A percentile compares a stretch with the other conserved stretches of the same genome.
phyloP scores from a whole-genome alignment of 2,329 filamentous ascomycete genomes.

The Diaporthe sp. region DNA sequence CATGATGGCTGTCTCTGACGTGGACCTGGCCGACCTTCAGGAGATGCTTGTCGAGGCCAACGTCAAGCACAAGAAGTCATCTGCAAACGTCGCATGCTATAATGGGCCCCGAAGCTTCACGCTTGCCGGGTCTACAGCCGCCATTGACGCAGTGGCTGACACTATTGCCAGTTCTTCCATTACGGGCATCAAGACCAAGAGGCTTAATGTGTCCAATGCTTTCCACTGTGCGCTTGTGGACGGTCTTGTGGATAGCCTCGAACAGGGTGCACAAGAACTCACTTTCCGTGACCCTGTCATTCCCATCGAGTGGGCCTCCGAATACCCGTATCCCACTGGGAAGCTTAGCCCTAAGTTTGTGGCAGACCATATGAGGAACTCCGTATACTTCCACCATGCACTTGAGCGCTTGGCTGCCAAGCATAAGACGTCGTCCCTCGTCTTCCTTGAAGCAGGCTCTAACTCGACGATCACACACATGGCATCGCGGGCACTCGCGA shows the following conservation, averaged over 20 bases:
- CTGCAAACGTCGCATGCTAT: constrained; percentile 58
- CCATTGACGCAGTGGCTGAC: constrained; percentile 46
- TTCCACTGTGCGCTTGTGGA: constrained; percentile 61
- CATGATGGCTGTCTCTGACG: constrained; percentile 52
- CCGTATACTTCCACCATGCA: constrained; percentile 59
- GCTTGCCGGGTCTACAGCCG: constrained; percentile 51
- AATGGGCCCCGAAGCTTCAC: constrained; percentile 59
- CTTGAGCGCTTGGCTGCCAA: neutral
- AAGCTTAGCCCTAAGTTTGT: constrained; percentile 40
- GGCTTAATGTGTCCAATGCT: constrained; percentile 59
- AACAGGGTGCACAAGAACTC: constrained; percentile 46
- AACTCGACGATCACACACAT: constrained; percentile 51
- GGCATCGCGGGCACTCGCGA: constrained; percentile 46
- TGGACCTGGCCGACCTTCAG: neutral
- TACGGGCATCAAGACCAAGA: constrained; percentile 48
- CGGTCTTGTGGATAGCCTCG: constrained; percentile 49
- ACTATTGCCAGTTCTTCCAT: neutral
- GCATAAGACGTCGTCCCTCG: constrained; percentile 37
- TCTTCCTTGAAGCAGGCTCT: constrained; percentile 59
- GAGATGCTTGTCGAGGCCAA: neutral
- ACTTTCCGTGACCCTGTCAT: constrained; percentile 50
- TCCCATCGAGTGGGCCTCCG: constrained; percentile 46
- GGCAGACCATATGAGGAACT: constrained; percentile 54
- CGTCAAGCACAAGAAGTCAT: neutral
- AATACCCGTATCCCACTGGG: constrained; percentile 10